Percentiles rank a stretch among this genome's conserved stretches.
These are phyloP conservation scores for Francoa sonchifolia DNA, from an alignment of 441 rosid genomes.

Conservation along the genomic window DNA sequence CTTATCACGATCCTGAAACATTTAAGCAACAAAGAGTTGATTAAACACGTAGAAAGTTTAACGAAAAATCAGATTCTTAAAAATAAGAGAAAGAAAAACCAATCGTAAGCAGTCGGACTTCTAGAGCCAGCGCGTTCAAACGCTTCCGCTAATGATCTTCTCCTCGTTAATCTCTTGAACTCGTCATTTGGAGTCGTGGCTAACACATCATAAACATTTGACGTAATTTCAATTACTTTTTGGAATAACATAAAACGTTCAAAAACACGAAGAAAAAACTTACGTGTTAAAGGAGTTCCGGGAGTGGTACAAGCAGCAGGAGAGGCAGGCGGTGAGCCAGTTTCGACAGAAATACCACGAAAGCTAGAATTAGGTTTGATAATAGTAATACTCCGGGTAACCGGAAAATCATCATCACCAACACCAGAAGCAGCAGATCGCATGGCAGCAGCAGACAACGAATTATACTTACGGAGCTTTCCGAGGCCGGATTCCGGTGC, in stretches of 20 bases:
- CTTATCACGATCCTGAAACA: constrained; percentile 45
- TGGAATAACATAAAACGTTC: background rate
- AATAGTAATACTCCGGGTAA: constrained; percentile 60
- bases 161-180: constrained; percentile 37
- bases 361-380: constrained; percentile 24
- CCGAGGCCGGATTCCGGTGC: constrained; percentile 55
- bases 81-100: constrained; percentile 21
- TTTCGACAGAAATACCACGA: constrained; percentile 27
- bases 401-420: constrained; percentile 8
- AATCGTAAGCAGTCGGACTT: constrained; percentile 50
- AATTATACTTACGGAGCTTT: constrained; percentile 41
- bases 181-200: constrained; percentile 61
- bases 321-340: constrained; percentile 27
- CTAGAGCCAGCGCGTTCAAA: constrained; percentile 22
- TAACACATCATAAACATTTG: constrained; percentile 14
- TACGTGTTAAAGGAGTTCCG: constrained; percentile 45
- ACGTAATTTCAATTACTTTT: background rate
- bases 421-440: constrained; percentile 16
- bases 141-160: constrained; percentile 27
- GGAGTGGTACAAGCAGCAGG: constrained; percentile 34
- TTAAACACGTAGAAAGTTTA: background rate
- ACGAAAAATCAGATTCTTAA: too few species aligned
- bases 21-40: background rate
- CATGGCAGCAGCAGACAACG: constrained; percentile 33
- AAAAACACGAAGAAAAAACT: constrained; percentile 8